phyloP scores from a whole-genome alignment of 805 yeast species.

The Starmerella sp. region DNA sequence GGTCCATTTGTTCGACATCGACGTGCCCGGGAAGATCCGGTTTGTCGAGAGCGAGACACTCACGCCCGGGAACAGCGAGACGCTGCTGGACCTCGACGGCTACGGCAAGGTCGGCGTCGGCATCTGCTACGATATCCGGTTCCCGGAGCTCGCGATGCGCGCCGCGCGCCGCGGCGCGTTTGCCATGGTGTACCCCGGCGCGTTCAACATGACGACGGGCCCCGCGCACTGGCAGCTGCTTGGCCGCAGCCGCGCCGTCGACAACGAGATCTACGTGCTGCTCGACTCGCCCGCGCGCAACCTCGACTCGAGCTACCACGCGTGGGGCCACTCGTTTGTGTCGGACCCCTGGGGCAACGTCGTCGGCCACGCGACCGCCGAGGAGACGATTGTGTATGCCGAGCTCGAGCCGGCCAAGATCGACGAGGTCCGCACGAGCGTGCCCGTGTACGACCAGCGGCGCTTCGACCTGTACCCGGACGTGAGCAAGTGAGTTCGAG shows the following conservation, averaged over 20 bases:
- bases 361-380: constrained; percentile 65
- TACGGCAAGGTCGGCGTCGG: constrained; percentile 52
- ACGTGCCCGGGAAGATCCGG: constrained; percentile 80
- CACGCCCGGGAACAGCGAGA: constrained; percentile 70
- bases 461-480: constrained; percentile 56
- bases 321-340: constrained; percentile 77
- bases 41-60: constrained; percentile 72
- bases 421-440: constrained; percentile 46
- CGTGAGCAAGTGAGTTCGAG: constrained; percentile 22
- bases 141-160: constrained; percentile 60
- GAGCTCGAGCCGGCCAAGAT: constrained; percentile 55
- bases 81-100: constrained; percentile 57
- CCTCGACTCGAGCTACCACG: constrained; percentile 67
- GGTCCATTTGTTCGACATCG: constrained; percentile 83
- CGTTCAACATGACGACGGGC: constrained; percentile 88
- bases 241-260: constrained; percentile 78
- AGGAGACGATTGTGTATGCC: constrained; percentile 64
- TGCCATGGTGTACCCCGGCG: constrained; percentile 77
- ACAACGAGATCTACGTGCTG: constrained; percentile 72
- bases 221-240: constrained; percentile 79
- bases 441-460: constrained; percentile 61
- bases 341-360: constrained; percentile 85
- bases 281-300: constrained; percentile 67
- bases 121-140: constrained; percentile 84
- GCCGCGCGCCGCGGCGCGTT: constrained; percentile 63